Percentiles rank a stretch among this genome's conserved stretches.
Evolutionary conservation across 108 stramenopile genomes (phyloP).

Genomic region (Bacterosira constricta): DNA sequence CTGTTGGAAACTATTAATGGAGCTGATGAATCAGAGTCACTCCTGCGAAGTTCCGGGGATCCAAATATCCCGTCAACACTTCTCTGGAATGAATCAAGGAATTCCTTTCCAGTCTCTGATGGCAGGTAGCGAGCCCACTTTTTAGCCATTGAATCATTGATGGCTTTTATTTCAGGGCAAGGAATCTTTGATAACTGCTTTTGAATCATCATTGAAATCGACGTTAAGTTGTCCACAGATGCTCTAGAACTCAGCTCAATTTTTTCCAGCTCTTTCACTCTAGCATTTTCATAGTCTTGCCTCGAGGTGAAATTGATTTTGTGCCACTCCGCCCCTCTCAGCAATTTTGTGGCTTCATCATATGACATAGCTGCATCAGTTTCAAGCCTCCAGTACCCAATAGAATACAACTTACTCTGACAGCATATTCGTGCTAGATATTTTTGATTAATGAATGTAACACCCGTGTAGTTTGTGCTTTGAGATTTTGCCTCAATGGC

Average conservation of each 20-base stretch:
- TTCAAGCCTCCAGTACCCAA: not conserved
- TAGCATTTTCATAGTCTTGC: not conserved
- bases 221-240: not conserved
- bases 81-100: not conserved
- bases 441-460: too few species aligned
- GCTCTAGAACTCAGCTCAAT: not conserved
- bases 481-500: too few species aligned
- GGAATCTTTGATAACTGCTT: not conserved
- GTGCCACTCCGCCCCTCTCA: not conserved
- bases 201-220: not conserved
- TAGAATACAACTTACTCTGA: not conserved
- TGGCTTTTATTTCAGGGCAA: not conserved
- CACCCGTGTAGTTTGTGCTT: too few species aligned
- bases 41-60: too few species aligned
- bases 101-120: not conserved
- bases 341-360: not conserved
- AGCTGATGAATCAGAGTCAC: too few species aligned
- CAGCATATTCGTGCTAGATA: too few species aligned
- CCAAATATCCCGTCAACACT: not conserved
- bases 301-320: not conserved
- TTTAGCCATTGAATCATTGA: not conserved
- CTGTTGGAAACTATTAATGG: too few species aligned
- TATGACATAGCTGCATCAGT: not conserved
- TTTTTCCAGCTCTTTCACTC: not conserved
- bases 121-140: not conserved